phyloP scores from a whole-genome alignment of 2,329 filamentous ascomycete genomes.

The Sarocladiaceae sp. region DNA sequence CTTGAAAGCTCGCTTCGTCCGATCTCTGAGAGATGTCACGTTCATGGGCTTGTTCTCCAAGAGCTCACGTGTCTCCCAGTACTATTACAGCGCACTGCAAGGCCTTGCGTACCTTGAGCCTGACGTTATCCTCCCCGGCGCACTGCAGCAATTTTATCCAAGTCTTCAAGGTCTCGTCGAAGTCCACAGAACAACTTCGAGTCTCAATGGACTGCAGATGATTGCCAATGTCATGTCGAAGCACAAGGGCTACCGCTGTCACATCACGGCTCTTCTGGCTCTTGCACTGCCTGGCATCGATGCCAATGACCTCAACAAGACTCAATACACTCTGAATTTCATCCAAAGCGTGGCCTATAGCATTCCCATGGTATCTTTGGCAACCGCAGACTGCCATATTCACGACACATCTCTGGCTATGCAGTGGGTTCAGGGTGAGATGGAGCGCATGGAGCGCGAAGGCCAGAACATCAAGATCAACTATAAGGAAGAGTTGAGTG shows the following conservation, averaged over 20 bases:
- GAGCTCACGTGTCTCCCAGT: constrained; percentile 84
- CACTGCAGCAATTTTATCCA: constrained; percentile 91
- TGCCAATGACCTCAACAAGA: constrained; percentile 96
- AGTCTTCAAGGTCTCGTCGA: constrained; percentile 95
- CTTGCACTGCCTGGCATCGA: constrained; percentile 92
- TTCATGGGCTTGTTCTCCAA: constrained; percentile 99
- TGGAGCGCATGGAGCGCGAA: constrained; percentile 87
- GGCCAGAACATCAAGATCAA: constrained; percentile 80
- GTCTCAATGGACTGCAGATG: constrained; percentile 84
- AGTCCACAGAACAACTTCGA: constrained; percentile 92
- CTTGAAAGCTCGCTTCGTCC: constrained; percentile 84
- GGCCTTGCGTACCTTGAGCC: constrained; percentile 87
- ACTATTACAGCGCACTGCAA: constrained; percentile 85
- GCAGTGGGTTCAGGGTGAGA: constrained; percentile 89
- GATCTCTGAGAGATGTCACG: constrained; percentile 82
- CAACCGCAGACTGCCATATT: constrained; percentile 52
- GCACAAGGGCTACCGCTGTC: constrained; percentile 93
- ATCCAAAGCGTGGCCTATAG: constrained; percentile 95
- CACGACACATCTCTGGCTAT: constrained; percentile 74
- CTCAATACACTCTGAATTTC: constrained; percentile 86
- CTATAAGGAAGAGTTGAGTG: constrained; percentile 73
- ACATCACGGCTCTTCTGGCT: constrained; percentile 89
- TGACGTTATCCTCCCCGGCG: constrained; percentile 83
- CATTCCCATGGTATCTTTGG: constrained; percentile 80
- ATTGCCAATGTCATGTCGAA: constrained; percentile 85